Base-by-base conservation (phyloP, 2,329 filamentous ascomycete genomes). In the Epichloe uncinata region DNA sequence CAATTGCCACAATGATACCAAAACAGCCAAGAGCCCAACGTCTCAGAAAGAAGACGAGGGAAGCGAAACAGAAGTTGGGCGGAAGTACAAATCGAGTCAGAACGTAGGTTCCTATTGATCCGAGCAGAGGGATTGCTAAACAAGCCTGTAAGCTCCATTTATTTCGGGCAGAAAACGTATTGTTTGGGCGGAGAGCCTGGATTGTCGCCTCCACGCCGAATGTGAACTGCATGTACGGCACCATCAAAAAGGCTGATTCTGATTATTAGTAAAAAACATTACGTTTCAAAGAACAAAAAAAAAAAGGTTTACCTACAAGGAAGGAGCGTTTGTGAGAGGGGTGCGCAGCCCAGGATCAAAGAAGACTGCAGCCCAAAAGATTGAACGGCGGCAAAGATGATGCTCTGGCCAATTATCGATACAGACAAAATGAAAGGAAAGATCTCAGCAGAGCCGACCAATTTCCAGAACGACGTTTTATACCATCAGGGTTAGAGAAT, bases 21-120 rank as follows among this genome's bases (percentile, higher is more conserved):
- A 85, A 75, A 51, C 73, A 75, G 5, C 75, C 72, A 13, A 73
- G 60, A n/a, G 78, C 73, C 65, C 80, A 86, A 55, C 69, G 72
- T 50, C 76, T 71, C 41, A 85, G 68, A 53, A 83, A 84, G 78
- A 79, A 85, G 55, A 85, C 78, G 7, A 87, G 69, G 5, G 79
- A 81, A 22, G 79, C 80, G 57, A 85, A 81, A 65, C 83, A 87
- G 48, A 74, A 72, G 54, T 81, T 74, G 5, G 72, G 71, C 42
- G 81, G 73, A 4, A 68, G 71, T 53, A 74, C 66, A 46, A 78
- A 69, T 50, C 75, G 67, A 15, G 80, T 78, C 26, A 82, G 73
- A 37, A 81, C 66, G 64, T 81, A 82, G 18, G 76, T 79, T 37
- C 66, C 63, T 35, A 85, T 60, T 18, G 77, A 60, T 51, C 80